Conservation (phyloP, 176 grass and related monocot genomes). For the Cocos nucifera region DNA sequence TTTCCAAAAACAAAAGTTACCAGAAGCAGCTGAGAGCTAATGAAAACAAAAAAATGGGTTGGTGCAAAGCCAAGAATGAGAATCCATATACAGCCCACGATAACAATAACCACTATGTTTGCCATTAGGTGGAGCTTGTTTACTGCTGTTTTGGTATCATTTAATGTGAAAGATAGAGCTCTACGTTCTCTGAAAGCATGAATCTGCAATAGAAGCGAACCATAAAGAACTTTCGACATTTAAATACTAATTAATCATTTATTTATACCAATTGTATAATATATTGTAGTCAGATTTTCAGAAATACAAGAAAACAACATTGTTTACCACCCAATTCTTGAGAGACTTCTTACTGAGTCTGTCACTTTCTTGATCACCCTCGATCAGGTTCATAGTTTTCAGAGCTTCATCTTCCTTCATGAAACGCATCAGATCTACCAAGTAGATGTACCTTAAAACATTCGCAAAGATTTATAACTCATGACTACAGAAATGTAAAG, state of each 20-base stretch:
- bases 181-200: conserved; percentile 88
- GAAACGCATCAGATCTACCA: conserved; percentile 70
- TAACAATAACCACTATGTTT: conserved; percentile 44
- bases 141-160: conserved; percentile 92
- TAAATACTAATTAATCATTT: too few species aligned
- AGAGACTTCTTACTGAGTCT: conserved; percentile 71
- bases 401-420: conserved; percentile 72
- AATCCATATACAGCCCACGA: conserved; percentile 61
- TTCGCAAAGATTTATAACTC: too few species aligned
- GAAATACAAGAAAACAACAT: conserved; percentile 7
- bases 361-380: conserved; percentile 58
- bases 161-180: conserved; percentile 76
- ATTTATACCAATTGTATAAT: too few species aligned
- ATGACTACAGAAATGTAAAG: too few species aligned
- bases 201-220: conserved; percentile 31
- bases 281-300: too few species aligned
- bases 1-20: conserved; percentile 86
- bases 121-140: conserved; percentile 98
- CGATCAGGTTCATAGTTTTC: conserved; percentile 73
- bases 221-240: background rate
- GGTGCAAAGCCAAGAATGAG: conserved; percentile 71
- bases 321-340: conserved; percentile 82
- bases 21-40: conserved; percentile 76
- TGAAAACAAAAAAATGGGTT: conserved; percentile 59
- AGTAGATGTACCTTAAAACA: conserved; percentile 61